A percentile compares a stretch with the other conserved stretches of the same genome.
Conservation (phyloP, 495 filamentous ascomycete species). For the Penicillium bialowiezense region DNA sequence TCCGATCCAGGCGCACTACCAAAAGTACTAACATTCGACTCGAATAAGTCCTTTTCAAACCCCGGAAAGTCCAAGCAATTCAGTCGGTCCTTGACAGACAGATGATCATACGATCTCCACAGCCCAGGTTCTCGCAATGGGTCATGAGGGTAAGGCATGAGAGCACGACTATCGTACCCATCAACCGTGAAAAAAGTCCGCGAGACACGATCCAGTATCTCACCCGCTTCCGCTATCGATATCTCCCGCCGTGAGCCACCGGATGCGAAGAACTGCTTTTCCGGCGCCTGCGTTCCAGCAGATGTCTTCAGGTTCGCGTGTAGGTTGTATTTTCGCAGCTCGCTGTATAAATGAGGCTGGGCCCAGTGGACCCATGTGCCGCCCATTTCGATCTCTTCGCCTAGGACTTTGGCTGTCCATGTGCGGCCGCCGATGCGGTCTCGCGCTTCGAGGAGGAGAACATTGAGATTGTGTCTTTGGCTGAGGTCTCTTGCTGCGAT, state of each 20-base stretch:
- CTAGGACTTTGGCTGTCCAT: conserved; percentile 20
- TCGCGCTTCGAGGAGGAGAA: conserved; percentile 32
- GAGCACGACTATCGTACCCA: conserved; percentile 7
- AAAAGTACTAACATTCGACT: conserved; percentile 14
- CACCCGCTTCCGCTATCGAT: not conserved
- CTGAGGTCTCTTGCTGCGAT: conserved; percentile 24
- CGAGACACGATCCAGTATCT: not conserved
- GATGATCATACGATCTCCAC: conserved; percentile 11
- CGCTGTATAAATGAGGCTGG: conserved; percentile 20
- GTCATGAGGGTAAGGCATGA: conserved; percentile 22
- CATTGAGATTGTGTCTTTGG: conserved; percentile 7
- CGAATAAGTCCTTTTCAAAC: conserved; percentile 13
- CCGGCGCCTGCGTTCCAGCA: conserved; percentile 4
- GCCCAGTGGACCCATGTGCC: conserved; percentile 31
- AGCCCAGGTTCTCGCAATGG: conserved; percentile 8
- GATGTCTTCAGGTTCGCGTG: conserved; percentile 13
- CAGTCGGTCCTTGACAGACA: conserved; percentile 10
- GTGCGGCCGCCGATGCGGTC: conserved; percentile 35
- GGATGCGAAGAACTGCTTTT: conserved; percentile 4
- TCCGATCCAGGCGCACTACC: conserved; percentile 13
- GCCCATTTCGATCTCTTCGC: conserved; percentile 28
- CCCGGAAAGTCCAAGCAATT: not conserved
- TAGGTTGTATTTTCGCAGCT: conserved; percentile 22
- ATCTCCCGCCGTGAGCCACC: not conserved
- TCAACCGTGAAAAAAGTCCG: conserved; percentile 10